Evolutionary conservation across 129 eudicot genomes (phyloP), one percentile per base, ranked within the genome.

Genomic region (Helichrysum umbraculigerum): DNA sequence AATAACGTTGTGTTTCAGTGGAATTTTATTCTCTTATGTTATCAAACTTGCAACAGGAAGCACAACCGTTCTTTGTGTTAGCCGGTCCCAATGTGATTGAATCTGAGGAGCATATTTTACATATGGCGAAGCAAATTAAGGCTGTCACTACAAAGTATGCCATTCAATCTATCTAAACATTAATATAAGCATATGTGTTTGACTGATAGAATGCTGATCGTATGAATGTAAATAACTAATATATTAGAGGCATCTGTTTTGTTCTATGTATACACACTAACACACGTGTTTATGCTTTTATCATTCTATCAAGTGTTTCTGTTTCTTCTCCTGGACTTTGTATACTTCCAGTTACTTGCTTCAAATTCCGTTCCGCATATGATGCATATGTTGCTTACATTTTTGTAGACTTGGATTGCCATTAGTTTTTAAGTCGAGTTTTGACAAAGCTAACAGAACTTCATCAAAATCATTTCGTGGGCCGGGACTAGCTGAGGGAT

Each of bases 1-100:
- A 44, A 2, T 44, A 61, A 30, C 25, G 29, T 52, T 25, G 7
- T 35, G 32, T 35, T 16, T 22, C 60, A 17, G 66, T 67, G n/a
- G n/a, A n/a, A n/a, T n/a, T n/a, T 62, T 63, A 35, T 65, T 52
- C 9, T 81, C 41, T 63, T 10, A 28, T 66, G 28, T 34, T 56
- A 39, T 28, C 39, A 29, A 72, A 52, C 16, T 75, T 71, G 41
- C 33, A 76, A 71, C 85, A 95, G 92, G 78, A 72, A 47, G 90
- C 92, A 8, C 84, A 87, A 96, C 99, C 0, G 99, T n/a, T n/a
- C n/a, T n/a, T n/a, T n/a, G n/a, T n/a, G n/a, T n/a, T n/a, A n/a
- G n/a, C n/a, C n/a, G n/a, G 99, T 50, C 99, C 99, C 41, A 95
- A 95, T 86, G 99, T 95, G 84, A 95, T 95, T 39, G 97, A 95